Conservation (phyloP, 1,284 basidiomycete genomes). For the Ganoderma multipileum region DNA sequence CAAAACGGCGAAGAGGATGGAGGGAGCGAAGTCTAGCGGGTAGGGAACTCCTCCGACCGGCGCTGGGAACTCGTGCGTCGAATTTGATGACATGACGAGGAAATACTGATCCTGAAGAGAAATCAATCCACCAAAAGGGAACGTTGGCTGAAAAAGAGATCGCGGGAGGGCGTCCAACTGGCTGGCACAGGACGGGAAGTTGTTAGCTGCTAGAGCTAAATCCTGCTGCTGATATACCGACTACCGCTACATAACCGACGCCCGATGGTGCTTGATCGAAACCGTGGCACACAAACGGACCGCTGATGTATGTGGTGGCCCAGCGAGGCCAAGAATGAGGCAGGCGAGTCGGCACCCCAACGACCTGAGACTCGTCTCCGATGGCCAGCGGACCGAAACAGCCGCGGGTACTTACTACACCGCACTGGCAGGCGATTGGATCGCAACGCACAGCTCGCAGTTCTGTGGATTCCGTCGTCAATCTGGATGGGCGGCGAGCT, state of each 20-base stretch:
- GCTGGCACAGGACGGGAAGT: not conserved
- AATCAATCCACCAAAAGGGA: not conserved
- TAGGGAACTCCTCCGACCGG: conserved; percentile 20
- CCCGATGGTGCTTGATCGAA: not conserved
- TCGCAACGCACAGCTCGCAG: not conserved
- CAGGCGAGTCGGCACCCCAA: not conserved
- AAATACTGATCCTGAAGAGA: not conserved
- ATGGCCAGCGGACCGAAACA: not conserved
- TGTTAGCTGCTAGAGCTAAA: not conserved
- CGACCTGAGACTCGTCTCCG: not conserved
- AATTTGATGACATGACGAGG: conserved; percentile 6
- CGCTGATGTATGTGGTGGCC: not conserved
- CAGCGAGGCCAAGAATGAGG: not conserved
- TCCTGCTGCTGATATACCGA: not conserved
- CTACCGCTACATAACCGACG: not conserved
- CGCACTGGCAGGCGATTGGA: too few species aligned
- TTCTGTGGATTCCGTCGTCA: not conserved
- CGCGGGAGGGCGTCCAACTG: not conserved
- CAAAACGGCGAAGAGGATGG: conserved; percentile 22
- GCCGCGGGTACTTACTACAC: not conserved
- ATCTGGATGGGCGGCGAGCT: too few species aligned
- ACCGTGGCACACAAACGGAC: not conserved
- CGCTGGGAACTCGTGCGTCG: conserved; percentile 17
- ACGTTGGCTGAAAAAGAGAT: not conserved
- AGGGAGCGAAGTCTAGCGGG: conserved; percentile 12